A percentile compares a stretch with the other conserved stretches of the same genome.
phyloP scores from a whole-genome alignment of 257 asterid species.

The Primulina eburnea region DNA sequence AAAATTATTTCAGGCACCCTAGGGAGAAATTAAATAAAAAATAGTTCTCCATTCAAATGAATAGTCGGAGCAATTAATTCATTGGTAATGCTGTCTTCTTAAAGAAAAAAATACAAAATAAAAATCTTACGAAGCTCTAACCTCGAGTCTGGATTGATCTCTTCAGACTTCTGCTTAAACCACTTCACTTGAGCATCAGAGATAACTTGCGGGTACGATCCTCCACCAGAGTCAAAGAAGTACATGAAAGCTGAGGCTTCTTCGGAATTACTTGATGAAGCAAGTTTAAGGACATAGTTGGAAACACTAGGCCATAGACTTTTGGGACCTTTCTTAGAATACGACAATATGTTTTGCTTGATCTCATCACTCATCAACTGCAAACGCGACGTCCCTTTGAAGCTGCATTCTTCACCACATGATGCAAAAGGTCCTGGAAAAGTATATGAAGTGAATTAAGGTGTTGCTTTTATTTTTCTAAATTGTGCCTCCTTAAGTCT shows the following conservation, averaged over 20 bases:
- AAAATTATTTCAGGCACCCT: slow-evolving; percentile 84
- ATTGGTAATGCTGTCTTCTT: background rate
- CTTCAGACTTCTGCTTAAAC: slow-evolving; percentile 53
- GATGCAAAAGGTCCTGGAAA: slow-evolving; percentile 10
- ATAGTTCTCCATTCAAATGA: background rate
- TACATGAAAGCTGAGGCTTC: slow-evolving; percentile 56
- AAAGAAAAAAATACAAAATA: background rate
- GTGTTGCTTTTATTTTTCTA: background rate
- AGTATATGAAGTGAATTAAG: background rate
- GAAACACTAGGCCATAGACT: slow-evolving; percentile 83
- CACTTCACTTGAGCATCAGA: slow-evolving; percentile 74
- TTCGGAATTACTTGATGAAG: slow-evolving; percentile 38
- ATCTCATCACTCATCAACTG: slow-evolving; percentile 56
- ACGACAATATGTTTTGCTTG: slow-evolving; percentile 40
- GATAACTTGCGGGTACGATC: slow-evolving; percentile 80
- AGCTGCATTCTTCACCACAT: slow-evolving; percentile 54
- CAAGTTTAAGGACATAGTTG: slow-evolving; percentile 58
- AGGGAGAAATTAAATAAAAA: background rate
- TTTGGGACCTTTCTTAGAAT: slow-evolving; percentile 54
- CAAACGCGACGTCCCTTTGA: slow-evolving; percentile 73
- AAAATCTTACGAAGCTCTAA: slow-evolving; percentile 22
- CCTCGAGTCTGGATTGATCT: slow-evolving; percentile 72
- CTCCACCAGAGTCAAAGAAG: slow-evolving; percentile 93
- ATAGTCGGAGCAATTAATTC: no score
- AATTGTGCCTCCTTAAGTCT: background rate